Conservation (phyloP, 345 rosid genomes). For the Chamaenerion angustifolium region DNA sequence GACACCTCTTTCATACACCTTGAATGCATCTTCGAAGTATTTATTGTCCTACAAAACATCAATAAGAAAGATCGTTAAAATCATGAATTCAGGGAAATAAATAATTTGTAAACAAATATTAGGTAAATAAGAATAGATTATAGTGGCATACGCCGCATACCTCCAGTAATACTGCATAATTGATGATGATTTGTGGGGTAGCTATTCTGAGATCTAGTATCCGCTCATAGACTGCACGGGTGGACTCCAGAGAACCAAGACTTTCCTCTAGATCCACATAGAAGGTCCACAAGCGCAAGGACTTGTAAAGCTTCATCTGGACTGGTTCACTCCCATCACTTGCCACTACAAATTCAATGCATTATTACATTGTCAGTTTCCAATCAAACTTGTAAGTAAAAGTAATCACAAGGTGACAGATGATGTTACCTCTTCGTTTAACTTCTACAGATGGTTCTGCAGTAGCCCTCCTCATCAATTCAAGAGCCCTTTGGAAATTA, state of each 20-base stretch:
- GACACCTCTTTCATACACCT: slow-evolving; percentile 93
- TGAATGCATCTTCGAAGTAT: slow-evolving; percentile 97
- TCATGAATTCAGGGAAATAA: neutral
- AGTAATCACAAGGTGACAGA: neutral
- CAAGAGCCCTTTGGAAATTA: slow-evolving; percentile 76
- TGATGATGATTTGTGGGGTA: slow-evolving; percentile 87
- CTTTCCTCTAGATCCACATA: slow-evolving; percentile 95
- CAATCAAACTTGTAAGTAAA: neutral
- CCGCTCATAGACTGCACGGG: slow-evolving; percentile 83
- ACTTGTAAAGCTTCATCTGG: slow-evolving; percentile 84
- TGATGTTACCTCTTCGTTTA: slow-evolving; percentile 54
- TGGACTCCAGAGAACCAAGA: slow-evolving; percentile 77
- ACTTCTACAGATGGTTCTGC: slow-evolving; percentile 97
- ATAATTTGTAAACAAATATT: neutral
- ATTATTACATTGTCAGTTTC: slow-evolving; percentile 1
- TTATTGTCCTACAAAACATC: slow-evolving; percentile 48
- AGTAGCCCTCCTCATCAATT: slow-evolving; percentile 84
- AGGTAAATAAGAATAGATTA: neutral
- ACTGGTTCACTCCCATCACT: slow-evolving; percentile 91
- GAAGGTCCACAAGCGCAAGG: slow-evolving; percentile 86
- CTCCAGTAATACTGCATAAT: slow-evolving; percentile 73
- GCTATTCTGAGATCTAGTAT: slow-evolving; percentile 91
- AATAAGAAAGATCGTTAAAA: slow-evolving; percentile 3
- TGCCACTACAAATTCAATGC: slow-evolving; percentile 40
- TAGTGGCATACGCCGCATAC: slow-evolving; percentile 28